phyloP scores from a whole-genome alignment of 1,284 basidiomycete species.

The Malassezia brasiliensis region DNA sequence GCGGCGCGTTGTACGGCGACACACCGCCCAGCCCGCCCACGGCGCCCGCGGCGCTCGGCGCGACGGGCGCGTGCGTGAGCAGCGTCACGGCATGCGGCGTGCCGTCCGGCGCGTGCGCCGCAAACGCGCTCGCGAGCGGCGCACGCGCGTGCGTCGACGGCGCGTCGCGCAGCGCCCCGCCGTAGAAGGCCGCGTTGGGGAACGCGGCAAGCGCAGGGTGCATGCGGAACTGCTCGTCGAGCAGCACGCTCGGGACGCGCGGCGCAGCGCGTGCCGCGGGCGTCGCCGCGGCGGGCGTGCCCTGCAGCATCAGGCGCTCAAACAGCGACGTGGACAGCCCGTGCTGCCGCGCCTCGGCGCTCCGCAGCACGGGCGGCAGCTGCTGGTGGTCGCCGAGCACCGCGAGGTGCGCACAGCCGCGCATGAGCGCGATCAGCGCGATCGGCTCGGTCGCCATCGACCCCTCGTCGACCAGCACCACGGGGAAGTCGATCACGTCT shows the following conservation, averaged over 20 bases:
- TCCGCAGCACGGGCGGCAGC: constrained; percentile 74
- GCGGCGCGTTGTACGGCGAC: constrained; percentile 31
- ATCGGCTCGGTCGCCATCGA: constrained; percentile 85
- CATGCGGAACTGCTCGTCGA: constrained; percentile 89
- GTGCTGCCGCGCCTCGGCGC: constrained; percentile 52
- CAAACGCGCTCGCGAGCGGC: constrained; percentile 26
- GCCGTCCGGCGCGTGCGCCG: constrained; percentile 2
- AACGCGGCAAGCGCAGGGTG: constrained; percentile 78
- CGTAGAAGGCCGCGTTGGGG: constrained; percentile 74
- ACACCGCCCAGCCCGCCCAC: neutral
- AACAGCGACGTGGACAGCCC: constrained; percentile 75
- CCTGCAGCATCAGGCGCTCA: constrained; percentile 68
- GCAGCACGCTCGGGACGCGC: constrained; percentile 55
- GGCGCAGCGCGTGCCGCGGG: constrained; percentile 51
- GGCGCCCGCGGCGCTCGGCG: neutral
- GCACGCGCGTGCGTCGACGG: constrained; percentile 42
- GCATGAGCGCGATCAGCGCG: constrained; percentile 50
- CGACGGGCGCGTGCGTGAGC: constrained; percentile 13
- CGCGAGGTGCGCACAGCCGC: constrained; percentile 62
- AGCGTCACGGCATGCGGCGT: constrained; percentile 6
- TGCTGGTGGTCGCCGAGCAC: constrained; percentile 95
- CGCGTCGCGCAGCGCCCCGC: constrained; percentile 61
- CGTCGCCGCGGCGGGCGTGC: constrained; percentile 49
- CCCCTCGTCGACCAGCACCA: constrained; percentile 88
- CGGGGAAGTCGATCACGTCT: constrained; percentile 67